Conservation (phyloP, 768 basidiomycete species). For the Ephemerocybe angulata region DNA sequence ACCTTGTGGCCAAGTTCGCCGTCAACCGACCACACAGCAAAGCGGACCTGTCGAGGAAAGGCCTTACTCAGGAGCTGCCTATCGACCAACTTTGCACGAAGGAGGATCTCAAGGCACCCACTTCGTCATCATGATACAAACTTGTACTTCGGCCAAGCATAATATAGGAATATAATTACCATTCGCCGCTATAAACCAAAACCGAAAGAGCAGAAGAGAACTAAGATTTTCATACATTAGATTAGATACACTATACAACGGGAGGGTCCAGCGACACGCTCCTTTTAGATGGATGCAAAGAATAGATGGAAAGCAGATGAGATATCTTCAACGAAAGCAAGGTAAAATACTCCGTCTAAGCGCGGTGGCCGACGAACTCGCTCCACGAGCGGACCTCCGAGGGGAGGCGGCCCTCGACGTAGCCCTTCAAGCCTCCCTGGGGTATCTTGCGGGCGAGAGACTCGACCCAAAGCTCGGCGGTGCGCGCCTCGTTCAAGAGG, state of each 20-base stretch:
- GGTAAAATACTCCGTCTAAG: conserved; percentile 31
- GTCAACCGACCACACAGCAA: conserved; percentile 42
- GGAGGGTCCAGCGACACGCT: not conserved
- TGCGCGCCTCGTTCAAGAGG: conserved; percentile 84
- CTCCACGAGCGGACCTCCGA: conserved; percentile 90
- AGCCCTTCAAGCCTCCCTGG: conserved; percentile 69
- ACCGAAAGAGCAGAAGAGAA: too few species aligned
- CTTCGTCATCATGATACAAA: too few species aligned
- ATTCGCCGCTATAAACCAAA: too few species aligned
- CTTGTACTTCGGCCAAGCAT: too few species aligned
- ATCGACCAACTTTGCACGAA: conserved; percentile 46
- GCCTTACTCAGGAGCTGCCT: conserved; percentile 37
- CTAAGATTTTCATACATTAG: not conserved
- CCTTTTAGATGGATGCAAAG: not conserved
- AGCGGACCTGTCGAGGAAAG: conserved; percentile 32
- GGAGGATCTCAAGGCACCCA: conserved; percentile 36
- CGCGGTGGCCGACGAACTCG: conserved; percentile 77
- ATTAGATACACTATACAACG: conserved; percentile 6
- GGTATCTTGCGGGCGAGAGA: conserved; percentile 82
- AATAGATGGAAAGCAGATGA: not conserved
- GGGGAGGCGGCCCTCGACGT: conserved; percentile 85
- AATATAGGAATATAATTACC: too few species aligned
- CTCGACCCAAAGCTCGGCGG: conserved; percentile 89
- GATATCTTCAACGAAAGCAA: not conserved
- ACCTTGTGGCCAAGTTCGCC: conserved; percentile 58